Evolutionary conservation across 2,329 filamentous ascomycete genomes (phyloP), one percentile per base, ranked within the genome.

Genomic region (Aureobasidium melanogenum): DNA sequence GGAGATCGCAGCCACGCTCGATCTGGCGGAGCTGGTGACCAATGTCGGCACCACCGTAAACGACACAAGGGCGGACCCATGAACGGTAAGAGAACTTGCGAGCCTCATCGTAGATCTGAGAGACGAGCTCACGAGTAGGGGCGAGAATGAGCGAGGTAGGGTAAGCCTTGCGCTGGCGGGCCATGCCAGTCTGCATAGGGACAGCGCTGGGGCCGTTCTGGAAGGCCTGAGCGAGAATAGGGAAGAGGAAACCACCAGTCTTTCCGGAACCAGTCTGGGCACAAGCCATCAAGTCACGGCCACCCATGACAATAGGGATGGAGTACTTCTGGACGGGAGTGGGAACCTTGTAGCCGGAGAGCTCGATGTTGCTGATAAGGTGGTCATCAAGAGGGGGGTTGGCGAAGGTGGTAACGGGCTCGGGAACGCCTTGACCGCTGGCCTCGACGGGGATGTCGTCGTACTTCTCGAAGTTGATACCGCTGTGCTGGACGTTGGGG

Each of bases 381-480:
- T 97, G 94, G 75, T 96, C 89, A 72, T 99, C 94, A 68, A 99
- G 84, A 71, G 94, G 94, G 67, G 94, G 94, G 78, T 94, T 96
- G 73, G 85, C 91, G 84, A 99, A 99, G 64, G 86, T 83, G 67
- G 87, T 87, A 67, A 97, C 90, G 43, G 93, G 88, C 72, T 97
- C 94, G 48, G 94, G 94, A 58, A 97, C 91, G 72, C 96, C 86
- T 59, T 91, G 87, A 64, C 94, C 94, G 63, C 93, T 97, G 66
- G 94, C 94, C 79, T 97, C 94, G 66, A 99, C 94, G 60, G 94
- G 94, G 67, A 99, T 99, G 76, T 99, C 94, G 73, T 99, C 94
- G 79, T 99, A 99, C 83, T 99, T 99, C 81, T 96, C 88, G 75
- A 99, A 99, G 84, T 99, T 99, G 88, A 99, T 97, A 77, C 94